A percentile compares a stretch with the other conserved stretches of the same genome.
These are phyloP conservation scores for Juncus inflexus DNA, from an alignment of 176 grass and related monocot species.

Conservation along the genomic window DNA sequence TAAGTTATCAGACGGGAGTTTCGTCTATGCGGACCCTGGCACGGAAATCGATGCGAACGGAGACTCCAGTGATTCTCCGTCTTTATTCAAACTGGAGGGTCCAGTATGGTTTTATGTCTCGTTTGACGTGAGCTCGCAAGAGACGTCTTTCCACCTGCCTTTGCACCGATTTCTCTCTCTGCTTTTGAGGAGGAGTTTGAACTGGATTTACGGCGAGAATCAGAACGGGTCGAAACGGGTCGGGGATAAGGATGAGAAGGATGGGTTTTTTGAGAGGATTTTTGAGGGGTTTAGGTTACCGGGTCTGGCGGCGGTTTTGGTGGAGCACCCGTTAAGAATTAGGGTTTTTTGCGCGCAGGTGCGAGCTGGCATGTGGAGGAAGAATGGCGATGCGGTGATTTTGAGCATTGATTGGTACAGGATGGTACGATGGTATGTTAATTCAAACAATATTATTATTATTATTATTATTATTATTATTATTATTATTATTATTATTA, in stretches of 20 bases:
- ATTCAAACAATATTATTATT: neutral
- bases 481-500: no score
- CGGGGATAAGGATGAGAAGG: constrained; percentile 18
- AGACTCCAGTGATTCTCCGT: constrained; percentile 31
- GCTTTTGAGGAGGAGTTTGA: constrained; percentile 62
- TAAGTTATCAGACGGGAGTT: constrained; percentile 54
- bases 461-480: constrained; percentile 20
- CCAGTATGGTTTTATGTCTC: constrained; percentile 62
- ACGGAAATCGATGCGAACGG: constrained; percentile 43
- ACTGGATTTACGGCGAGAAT: constrained; percentile 59
- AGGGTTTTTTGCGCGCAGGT: constrained; percentile 97
- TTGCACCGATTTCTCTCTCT: constrained; percentile 93
- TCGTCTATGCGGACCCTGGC: constrained; percentile 50
- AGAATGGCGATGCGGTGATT: constrained; percentile 91
- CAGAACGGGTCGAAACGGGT: constrained; percentile 31
- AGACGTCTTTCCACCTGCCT: constrained; percentile 95
- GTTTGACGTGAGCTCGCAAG: constrained; percentile 93
- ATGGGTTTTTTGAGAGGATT: constrained; percentile 61
- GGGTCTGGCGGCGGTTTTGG: constrained; percentile 78
- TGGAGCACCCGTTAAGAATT: constrained; percentile 94
- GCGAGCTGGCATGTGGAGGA: constrained; percentile 95
- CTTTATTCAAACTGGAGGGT: constrained; percentile 38
- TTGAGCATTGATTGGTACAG: constrained; percentile 79
- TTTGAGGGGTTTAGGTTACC: constrained; percentile 52
- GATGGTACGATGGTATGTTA: constrained; percentile 79